Evolutionary conservation across 1,139 yeast genomes (phyloP), one percentile per base, ranked within the genome.

Genomic region (Suhomyces wounanorum): DNA sequence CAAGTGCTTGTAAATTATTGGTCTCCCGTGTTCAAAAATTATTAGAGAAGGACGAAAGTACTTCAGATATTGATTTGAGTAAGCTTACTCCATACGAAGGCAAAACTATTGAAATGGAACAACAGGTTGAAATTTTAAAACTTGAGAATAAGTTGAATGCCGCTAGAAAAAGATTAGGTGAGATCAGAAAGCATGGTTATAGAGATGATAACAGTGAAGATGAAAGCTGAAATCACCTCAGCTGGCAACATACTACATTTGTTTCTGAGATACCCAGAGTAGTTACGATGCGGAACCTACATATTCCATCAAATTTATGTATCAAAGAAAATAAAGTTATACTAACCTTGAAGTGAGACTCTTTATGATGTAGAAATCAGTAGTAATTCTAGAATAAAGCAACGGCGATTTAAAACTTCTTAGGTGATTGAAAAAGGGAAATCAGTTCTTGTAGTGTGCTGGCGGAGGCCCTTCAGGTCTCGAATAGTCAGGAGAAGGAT

Each of bases 71-170:
- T 49, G 96, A 90, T 64, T 87, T 85, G 64, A 78, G 87, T 33
- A 81, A 79, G 60, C 70, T 89, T 53, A 79, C 91, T 14, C 82
- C 89, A 18, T 90, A 89, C 64, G 96, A 89, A 66, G 90, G 90
- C 60, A 88, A 88, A 68, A 88, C 96, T 0, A 79, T 84, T 28
- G 96, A 92, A 64, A 89, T 90, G 96, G 96, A 90, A 63, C 97
- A 90, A 68, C 97, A 90, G 66, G 96, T 91, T 13, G 92, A 89
- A 66, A 91, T 90, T 44, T 77, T 90, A 67, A 88, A 89, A 67
- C 73, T 90, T 55, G 97, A 90, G 63, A 89, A 89, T 60, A 81
- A 85, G 52, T 74, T 89, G 59, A 72, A 73, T 47, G 66, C 82
- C 11, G 96, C 97, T 0, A 80, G 97, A 66, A 89, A 87, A 70